phyloP scores from a whole-genome alignment of 441 rosid genomes.

The Jatropha multifida region DNA sequence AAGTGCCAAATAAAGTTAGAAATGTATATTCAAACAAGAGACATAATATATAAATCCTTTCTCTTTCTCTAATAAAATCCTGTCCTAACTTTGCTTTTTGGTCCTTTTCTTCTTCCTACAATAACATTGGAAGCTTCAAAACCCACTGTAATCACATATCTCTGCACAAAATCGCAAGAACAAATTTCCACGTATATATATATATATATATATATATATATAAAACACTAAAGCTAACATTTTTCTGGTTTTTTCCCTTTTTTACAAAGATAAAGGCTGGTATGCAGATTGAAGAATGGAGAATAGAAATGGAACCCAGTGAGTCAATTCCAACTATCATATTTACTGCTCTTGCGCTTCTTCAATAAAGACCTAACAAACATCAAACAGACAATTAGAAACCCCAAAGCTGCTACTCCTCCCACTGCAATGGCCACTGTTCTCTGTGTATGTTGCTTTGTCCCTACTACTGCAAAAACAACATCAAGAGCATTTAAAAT shows the following conservation, averaged over 20 bases:
- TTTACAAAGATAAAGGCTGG: neutral
- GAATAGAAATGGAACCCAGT: neutral
- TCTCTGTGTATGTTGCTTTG: constrained; percentile 49
- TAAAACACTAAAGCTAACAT: neutral
- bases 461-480: constrained; percentile 29
- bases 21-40: too few relatives aligned
- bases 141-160: neutral
- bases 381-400: constrained; percentile 61
- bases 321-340: constrained; percentile 31
- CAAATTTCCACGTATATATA: neutral
- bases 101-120: neutral
- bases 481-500: neutral
- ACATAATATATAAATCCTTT: neutral
- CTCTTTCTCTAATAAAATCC: neutral
- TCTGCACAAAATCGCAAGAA: constrained; percentile 18
- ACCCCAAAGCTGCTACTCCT: constrained; percentile 69
- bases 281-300: neutral
- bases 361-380: constrained; percentile 49
- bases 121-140: constrained; percentile 3
- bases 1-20: neutral
- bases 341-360: constrained; percentile 43
- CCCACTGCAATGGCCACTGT: constrained; percentile 85
- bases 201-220: neutral
- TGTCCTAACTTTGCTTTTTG: neutral
- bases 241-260: neutral